Conservation (phyloP, 2,329 filamentous ascomycete species). For the Macrophomina tecta region DNA sequence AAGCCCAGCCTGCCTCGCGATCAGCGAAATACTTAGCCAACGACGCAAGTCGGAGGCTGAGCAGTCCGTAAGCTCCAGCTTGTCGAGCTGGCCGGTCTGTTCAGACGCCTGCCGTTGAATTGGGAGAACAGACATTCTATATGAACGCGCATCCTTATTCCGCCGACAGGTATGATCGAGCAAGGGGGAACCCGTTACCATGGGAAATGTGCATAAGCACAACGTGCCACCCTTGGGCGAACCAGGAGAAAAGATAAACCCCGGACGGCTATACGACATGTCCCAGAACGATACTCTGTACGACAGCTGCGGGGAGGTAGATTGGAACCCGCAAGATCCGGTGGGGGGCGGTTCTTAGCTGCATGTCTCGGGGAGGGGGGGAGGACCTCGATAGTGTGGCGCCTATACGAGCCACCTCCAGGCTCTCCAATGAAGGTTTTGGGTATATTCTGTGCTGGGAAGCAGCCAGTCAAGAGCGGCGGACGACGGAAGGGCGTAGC, state of each 20-base stretch:
- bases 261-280: background rate
- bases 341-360: background rate
- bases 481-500: conserved; percentile 11
- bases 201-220: conserved; percentile 25
- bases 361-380: background rate
- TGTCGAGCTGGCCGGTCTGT: background rate
- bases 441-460: background rate
- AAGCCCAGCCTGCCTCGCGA: background rate
- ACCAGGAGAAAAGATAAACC: background rate
- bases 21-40: background rate
- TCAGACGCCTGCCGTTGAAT: background rate
- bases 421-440: background rate
- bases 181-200: conserved; percentile 9
- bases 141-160: background rate
- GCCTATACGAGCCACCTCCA: background rate
- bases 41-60: background rate
- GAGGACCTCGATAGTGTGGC: background rate
- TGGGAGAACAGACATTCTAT: background rate
- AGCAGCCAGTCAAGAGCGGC: conserved; percentile 6
- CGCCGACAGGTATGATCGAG: conserved; percentile 10
- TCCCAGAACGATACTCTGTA: background rate
- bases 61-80: background rate
- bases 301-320: background rate
- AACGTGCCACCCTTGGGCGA: conserved; percentile 20
- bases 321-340: conserved; percentile 9